Base-by-base conservation (phyloP, 148 eudicot genomes). In the Euryodendron excelsum region DNA sequence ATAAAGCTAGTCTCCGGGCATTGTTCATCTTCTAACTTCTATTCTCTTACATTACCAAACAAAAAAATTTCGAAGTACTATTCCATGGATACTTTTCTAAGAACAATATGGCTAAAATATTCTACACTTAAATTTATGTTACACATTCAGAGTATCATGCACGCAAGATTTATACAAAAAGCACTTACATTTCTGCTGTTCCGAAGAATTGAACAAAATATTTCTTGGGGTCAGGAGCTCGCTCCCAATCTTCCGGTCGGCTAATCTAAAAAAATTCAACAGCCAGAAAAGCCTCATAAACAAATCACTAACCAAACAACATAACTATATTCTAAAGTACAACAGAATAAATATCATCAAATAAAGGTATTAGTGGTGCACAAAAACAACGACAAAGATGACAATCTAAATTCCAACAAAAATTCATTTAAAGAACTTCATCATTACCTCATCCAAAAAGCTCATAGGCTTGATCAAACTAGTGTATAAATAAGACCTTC, bases 131-230 rank as follows among this genome's bases (percentile, higher is more conserved):
- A 73, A 21, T 21, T 55, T 34, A 53, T 11, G 45, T 21, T 59
- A n/a, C 61, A 48, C 17, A 4, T 31, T 37, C 28, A 48, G 23
- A 13, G 21, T 10, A 79, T 61, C 13, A 30, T 55, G 61, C 5
- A 31, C 13, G 31, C 21, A 68, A 50, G 13, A 30, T 9, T 21
- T 20, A 55, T 80, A 67, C 8, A 30, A 5, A 53, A 63, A 81
- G 48, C 48, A 90, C 99, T 93, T 87, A 96, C 99, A 93, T 96
- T 87, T 96, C 99, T 74, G 75, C 77, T 68, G 99, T 96, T 80
- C 99, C 99, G 76, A 88, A 96, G 79, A 96, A 93, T 67, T 91
- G 91, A 27, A 96, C 98, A 72, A 96, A 96, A 80, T 85, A 89
- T 81, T 96, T 96, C 84, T 83, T 93, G 27, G 97, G 90, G 78